Percentiles rank a stretch among this genome's conserved stretches.
These are phyloP conservation scores for Chenopodium quinoa DNA, from an alignment of 148 eudicot genomes.

Conservation along the genomic window DNA sequence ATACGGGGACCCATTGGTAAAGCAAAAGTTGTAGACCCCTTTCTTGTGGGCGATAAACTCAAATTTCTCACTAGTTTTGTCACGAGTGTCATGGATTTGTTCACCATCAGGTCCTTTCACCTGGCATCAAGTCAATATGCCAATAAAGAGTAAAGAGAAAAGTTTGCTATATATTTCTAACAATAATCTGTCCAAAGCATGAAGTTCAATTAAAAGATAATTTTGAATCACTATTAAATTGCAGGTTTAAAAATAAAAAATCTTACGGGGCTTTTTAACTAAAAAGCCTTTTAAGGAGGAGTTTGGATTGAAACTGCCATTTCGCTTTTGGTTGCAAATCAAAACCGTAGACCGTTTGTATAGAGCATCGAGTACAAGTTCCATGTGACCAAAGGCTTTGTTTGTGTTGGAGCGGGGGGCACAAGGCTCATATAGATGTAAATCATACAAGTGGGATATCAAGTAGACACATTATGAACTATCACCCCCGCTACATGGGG, in stretches of 20 bases:
- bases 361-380: not conserved
- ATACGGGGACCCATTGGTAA: slow-evolving; percentile 69
- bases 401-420: not conserved
- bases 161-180: not conserved
- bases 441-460: not conserved
- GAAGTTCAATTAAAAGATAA: not conserved
- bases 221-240: too few relatives aligned
- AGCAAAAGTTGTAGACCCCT: slow-evolving; percentile 69
- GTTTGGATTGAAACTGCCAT: not conserved
- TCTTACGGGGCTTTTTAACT: too few relatives aligned
- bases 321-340: not conserved
- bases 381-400: not conserved
- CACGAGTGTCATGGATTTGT: slow-evolving; percentile 45
- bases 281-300: not conserved
- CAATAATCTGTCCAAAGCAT: not conserved
- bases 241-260: too few relatives aligned
- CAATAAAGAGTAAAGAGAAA: slow-evolving; percentile 1
- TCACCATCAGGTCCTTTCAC: slow-evolving; percentile 75
- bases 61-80: slow-evolving; percentile 58
- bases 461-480: not conserved
- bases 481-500: not conserved
- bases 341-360: not conserved
- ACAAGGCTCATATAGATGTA: not conserved
- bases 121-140: slow-evolving; percentile 33
- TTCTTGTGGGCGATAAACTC: slow-evolving; percentile 59